phyloP scores from a whole-genome alignment of 2,329 filamentous ascomycete genomes.

The Aaosphaeria arxii region DNA sequence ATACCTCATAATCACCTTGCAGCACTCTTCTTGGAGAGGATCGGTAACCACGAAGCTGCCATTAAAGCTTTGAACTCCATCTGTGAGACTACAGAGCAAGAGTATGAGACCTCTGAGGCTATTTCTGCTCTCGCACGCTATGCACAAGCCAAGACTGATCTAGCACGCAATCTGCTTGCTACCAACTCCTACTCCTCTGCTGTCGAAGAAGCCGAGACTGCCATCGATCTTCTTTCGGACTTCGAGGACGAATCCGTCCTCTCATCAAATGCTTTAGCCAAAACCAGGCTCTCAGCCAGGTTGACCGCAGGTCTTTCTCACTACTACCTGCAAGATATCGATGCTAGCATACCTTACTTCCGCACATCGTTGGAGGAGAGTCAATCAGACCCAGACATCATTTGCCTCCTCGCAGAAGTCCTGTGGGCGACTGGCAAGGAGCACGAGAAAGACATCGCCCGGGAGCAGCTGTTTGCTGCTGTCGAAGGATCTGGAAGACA shows the following conservation, averaged over 20 bases:
- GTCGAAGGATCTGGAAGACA: conserved; percentile 74
- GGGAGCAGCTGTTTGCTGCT: conserved; percentile 75
- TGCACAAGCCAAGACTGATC: conserved; percentile 79
- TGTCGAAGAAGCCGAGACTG: conserved; percentile 75
- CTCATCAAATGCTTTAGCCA: conserved; percentile 61
- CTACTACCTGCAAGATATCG: conserved; percentile 66
- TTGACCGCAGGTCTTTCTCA: conserved; percentile 81
- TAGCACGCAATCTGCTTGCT: conserved; percentile 80
- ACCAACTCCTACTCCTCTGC: conserved; percentile 63
- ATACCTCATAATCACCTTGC: conserved; percentile 73
- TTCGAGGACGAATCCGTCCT: conserved; percentile 57
- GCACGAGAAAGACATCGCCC: conserved; percentile 70
- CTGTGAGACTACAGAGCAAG: conserved; percentile 68
- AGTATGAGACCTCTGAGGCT: conserved; percentile 84
- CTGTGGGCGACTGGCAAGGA: conserved; percentile 85
- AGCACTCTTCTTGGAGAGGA: conserved; percentile 78
- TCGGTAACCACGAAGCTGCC: conserved; percentile 64
- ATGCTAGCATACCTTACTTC: conserved; percentile 75
- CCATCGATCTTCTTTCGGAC: conserved; percentile 74
- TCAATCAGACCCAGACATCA: conserved; percentile 72
- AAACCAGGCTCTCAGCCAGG: conserved; percentile 77
- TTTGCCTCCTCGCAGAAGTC: conserved; percentile 85
- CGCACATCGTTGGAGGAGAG: conserved; percentile 76
- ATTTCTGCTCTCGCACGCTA: conserved; percentile 69
- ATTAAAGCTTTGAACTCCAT: conserved; percentile 63